These are phyloP conservation scores for Trichophyton simii DNA, from an alignment of 2,329 filamentous ascomycete genomes.

Conservation along the genomic window DNA sequence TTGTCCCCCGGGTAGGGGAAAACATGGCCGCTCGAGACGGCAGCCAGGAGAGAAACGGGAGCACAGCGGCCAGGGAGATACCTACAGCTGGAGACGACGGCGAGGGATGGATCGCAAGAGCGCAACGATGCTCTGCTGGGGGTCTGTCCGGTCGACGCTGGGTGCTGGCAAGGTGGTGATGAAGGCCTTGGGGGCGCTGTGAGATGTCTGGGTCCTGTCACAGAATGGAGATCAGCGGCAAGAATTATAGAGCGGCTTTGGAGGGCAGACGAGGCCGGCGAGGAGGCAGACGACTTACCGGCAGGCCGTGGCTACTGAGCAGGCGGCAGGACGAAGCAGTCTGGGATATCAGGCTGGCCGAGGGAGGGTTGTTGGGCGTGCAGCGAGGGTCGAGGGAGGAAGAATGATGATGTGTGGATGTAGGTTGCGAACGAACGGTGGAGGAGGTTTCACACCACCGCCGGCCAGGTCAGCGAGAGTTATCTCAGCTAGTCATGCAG, in stretches of 20 bases:
- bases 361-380: neutral
- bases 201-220: slow-evolving; percentile 3
- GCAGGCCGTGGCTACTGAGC: neutral
- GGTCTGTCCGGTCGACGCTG: slow-evolving; percentile 5
- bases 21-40: neutral
- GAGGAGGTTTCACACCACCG: slow-evolving; percentile 4
- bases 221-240: slow-evolving; percentile 4
- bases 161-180: slow-evolving; percentile 4
- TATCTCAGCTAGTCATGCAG: neutral
- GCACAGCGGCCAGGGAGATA: slow-evolving; percentile 6
- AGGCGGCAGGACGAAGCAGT: neutral
- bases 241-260: neutral
- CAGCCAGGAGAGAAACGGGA: neutral
- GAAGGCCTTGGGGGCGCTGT: slow-evolving; percentile 2
- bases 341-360: neutral
- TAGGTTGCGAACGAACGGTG: neutral
- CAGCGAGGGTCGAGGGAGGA: neutral
- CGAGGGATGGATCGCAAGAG: slow-evolving; percentile 7
- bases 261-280: neutral
- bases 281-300: neutral
- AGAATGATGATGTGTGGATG: neutral
- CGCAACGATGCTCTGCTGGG: slow-evolving; percentile 3
- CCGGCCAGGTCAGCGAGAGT: neutral
- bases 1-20: neutral
- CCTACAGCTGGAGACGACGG: slow-evolving; percentile 6